phyloP scores from a whole-genome alignment of 352 stramenopile genomes.

The Globisporangium cylindrosporum region DNA sequence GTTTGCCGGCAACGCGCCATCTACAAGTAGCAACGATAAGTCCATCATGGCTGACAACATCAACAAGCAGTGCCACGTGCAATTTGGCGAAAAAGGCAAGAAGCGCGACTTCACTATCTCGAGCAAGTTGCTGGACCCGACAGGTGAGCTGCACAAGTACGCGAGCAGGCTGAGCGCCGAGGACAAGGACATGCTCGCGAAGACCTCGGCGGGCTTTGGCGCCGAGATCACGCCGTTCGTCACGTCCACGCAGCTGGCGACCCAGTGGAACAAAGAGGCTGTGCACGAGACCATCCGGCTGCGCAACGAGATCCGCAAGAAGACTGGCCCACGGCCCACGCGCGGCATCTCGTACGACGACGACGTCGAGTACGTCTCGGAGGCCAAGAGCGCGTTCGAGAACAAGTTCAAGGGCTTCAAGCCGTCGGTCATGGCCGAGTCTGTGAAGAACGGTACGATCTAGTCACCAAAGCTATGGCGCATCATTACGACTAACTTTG shows the following conservation, averaged over 20 bases:
- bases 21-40: conserved; percentile 1
- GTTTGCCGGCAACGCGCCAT: conserved; percentile 20
- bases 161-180: conserved; percentile 43
- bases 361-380: conserved; percentile 74
- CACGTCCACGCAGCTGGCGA: conserved; percentile 68
- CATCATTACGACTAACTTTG: conserved; percentile 5
- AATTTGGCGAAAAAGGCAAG: conserved; percentile 58
- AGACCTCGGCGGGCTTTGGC: conserved; percentile 57
- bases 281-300: conserved; percentile 56
- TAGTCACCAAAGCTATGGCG: no score
- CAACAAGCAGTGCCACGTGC: conserved; percentile 64
- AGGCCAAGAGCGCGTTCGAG: conserved; percentile 64
- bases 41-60: conserved; percentile 28
- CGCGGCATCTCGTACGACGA: conserved; percentile 75
- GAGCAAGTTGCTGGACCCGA: conserved; percentile 54
- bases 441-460: conserved; percentile 65
- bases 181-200: conserved; percentile 54
- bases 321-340: conserved; percentile 49
- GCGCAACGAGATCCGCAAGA: conserved; percentile 65
- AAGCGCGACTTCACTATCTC: conserved; percentile 60
- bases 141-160: conserved; percentile 66
- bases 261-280: conserved; percentile 56
- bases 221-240: conserved; percentile 47
- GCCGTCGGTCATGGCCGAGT: conserved; percentile 66
- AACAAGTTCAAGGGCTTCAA: conserved; percentile 76